Conservation (phyloP, 106 monocot species). For the Narthecium ossifragum region DNA sequence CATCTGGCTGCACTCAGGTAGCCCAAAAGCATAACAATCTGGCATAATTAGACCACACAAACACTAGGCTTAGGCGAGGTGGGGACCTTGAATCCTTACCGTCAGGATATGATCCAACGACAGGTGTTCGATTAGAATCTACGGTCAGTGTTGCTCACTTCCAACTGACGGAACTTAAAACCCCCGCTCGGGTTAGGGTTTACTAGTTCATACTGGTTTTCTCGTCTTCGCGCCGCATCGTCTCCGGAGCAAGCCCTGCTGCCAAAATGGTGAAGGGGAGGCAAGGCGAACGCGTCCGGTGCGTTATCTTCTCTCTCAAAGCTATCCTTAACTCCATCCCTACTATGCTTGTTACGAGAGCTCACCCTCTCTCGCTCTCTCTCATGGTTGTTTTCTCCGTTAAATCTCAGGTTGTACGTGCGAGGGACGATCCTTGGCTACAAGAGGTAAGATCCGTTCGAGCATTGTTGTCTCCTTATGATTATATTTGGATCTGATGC, state of each 20-base stretch:
- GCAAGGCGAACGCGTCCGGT: slow-evolving; percentile 60
- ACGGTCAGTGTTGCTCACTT: background rate
- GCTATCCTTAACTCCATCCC: background rate
- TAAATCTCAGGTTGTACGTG: slow-evolving; percentile 42
- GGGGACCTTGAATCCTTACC: background rate
- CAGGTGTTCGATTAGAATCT: background rate
- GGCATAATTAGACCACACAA: background rate
- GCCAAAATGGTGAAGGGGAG: slow-evolving; percentile 41
- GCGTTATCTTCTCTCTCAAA: background rate
- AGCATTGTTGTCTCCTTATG: background rate
- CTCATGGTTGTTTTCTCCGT: background rate
- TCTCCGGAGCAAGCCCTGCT: background rate
- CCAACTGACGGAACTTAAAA: background rate
- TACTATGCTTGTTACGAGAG: background rate
- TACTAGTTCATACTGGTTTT: background rate
- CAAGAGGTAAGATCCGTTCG: slow-evolving; percentile 41
- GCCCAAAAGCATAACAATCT: background rate
- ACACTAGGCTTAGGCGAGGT: background rate
- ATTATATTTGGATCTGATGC: background rate
- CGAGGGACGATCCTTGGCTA: slow-evolving; percentile 81
- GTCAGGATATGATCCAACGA: background rate
- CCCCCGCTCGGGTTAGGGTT: background rate
- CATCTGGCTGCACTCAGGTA: background rate
- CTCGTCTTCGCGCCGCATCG: background rate
- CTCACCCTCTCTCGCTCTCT: background rate